Percentiles rank a stretch among this genome's conserved stretches.
These are phyloP conservation scores for Lindgomyces ingoldianus DNA, from an alignment of 495 filamentous ascomycete species.

Conservation along the genomic window DNA sequence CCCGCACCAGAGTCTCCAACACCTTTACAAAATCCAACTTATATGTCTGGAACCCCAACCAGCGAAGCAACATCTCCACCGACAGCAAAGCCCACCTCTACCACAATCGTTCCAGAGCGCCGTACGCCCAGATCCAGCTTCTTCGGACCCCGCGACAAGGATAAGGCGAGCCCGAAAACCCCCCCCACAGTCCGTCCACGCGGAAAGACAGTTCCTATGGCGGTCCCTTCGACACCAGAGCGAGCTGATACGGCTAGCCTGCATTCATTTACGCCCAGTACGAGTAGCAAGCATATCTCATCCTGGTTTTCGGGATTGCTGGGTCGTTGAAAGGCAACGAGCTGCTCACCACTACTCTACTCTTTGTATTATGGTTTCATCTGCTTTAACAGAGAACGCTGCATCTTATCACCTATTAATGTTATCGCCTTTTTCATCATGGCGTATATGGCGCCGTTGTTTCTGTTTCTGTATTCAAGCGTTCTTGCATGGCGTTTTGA, in stretches of 20 bases:
- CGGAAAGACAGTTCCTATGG: conserved; percentile 17
- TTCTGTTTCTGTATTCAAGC: too few species aligned
- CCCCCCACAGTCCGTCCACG: conserved; percentile 13
- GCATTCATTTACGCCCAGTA: conserved; percentile 12
- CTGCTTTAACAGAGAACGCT: neutral
- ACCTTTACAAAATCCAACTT: too few species aligned
- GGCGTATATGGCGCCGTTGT: neutral
- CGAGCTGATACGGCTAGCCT: conserved; percentile 19
- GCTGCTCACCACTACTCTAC: neutral
- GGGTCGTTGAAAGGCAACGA: conserved; percentile 11
- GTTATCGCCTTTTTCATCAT: neutral
- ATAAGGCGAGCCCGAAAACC: too few species aligned
- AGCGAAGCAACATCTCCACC: too few species aligned
- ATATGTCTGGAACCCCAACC: too few species aligned
- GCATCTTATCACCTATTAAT: neutral
- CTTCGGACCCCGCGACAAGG: too few species aligned
- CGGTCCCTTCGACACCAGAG: neutral
- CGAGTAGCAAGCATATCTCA: conserved; percentile 19
- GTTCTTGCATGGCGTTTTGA: conserved; percentile 13
- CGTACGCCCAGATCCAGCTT: too few species aligned
- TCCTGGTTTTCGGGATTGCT: conserved; percentile 31
- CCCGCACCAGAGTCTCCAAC: too few species aligned
- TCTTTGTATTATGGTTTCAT: neutral
- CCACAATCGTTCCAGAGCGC: too few species aligned
- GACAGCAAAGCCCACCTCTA: too few species aligned